Percentiles rank a stretch among this genome's conserved stretches.
Evolutionary conservation across 1,139 yeast species (phyloP).

Genomic region (Hanseniaspora sp.): DNA sequence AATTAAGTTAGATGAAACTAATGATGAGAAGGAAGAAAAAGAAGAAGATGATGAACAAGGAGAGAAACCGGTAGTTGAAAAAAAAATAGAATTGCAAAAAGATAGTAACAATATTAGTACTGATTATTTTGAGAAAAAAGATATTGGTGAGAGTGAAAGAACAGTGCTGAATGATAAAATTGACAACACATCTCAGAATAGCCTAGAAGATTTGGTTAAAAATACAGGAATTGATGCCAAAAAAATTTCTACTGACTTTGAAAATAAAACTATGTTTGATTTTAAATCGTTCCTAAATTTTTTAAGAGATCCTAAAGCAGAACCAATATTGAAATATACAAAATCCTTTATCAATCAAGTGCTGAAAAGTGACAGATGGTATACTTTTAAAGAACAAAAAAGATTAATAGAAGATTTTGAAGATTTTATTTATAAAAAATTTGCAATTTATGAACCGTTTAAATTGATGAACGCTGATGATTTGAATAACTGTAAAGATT

Average conservation of each 20-base stretch:
- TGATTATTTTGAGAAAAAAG: neutral
- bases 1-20: neutral
- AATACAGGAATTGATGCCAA: neutral
- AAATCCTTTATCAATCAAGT: conserved; percentile 72
- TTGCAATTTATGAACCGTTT: conserved; percentile 63
- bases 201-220: neutral
- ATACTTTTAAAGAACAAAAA: conserved; percentile 67
- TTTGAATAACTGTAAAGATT: conserved; percentile 70
- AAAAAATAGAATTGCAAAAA: neutral
- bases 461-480: conserved; percentile 45
- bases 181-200: neutral
- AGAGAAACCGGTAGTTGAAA: neutral
- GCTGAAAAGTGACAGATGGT: conserved; percentile 43
- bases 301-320: conserved; percentile 65
- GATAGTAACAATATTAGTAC: neutral
- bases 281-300: conserved; percentile 70
- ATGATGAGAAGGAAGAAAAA: neutral
- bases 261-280: conserved; percentile 35
- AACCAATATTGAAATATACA: conserved; percentile 78
- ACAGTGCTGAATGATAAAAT: neutral
- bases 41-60: neutral
- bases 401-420: conserved; percentile 69
- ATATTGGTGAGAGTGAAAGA: neutral
- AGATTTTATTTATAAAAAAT: conserved; percentile 55
- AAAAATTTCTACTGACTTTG: neutral